Base-by-base conservation (phyloP, 306 rosid genomes). In the Parietaria judaica region DNA sequence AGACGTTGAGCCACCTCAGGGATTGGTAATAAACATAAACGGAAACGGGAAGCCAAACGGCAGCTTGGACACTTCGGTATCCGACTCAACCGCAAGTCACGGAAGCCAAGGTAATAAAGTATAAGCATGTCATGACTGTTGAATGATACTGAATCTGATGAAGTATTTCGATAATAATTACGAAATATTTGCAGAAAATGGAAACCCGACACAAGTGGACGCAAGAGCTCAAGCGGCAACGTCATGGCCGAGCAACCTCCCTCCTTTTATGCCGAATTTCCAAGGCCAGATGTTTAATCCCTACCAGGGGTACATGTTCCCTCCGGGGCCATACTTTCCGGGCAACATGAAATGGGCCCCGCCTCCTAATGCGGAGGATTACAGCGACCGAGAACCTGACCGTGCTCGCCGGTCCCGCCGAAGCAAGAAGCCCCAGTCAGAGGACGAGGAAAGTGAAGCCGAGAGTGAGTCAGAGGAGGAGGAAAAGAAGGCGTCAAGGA, bases 261-360 rank as follows among this genome's bases (percentile, higher is more conserved):
- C 86, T 48, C 95, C 82, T 66, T 86, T 85, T 79, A 78, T 82
- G 70, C 95, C 77, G 62, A 86, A 84, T 79, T 81, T 92, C 74
- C 98, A 92, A 69, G 98, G 95, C 63, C 90, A 81, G 58, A 45
- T 79, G 41, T 86, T 71, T 77, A 95, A 87, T 14, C 98, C 99
- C 51, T 88, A 83, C 79, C 96, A 80, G 78, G 84, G 89, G 14
- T 88, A 84, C 72, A 63, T 74, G 59, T 86, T 79, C 68, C 88
- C 88, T 0, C 69, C 98, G 17, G 88, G 80, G 0, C 69, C 98
- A n/a, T 94, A 80, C 63, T 86, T 69, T 80, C 86, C 94, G 3
- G 94, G 95, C 61, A 83, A 73, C 71, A 74, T 88, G 95, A 95
- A 80, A 52, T 94, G 97, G 97, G 87, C 84, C 66, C 79, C 88